These are phyloP conservation scores for Aspergillus vadensis DNA, from an alignment of 2,329 filamentous ascomycete genomes.

Conservation along the genomic window DNA sequence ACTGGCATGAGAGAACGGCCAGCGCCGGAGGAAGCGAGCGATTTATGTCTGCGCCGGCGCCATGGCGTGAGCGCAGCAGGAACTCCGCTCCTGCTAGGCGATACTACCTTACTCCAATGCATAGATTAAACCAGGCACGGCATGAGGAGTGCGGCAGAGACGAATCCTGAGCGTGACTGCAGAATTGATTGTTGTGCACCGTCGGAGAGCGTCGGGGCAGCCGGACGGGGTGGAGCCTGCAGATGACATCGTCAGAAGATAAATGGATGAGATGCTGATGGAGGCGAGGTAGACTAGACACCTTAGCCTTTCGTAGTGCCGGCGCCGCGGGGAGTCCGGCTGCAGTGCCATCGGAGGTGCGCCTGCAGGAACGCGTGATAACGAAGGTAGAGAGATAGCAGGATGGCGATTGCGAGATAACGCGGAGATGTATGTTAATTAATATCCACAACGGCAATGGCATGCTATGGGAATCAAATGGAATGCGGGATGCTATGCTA, in stretches of 20 bases:
- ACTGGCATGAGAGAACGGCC: not conserved
- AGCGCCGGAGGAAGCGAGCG: not conserved
- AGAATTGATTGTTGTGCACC: not conserved
- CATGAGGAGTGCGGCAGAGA: not conserved
- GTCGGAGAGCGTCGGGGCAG: slow-evolving; percentile 1
- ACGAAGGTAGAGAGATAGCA: not conserved
- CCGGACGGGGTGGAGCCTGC: not conserved
- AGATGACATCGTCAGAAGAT: slow-evolving; percentile 1
- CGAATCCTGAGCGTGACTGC: not conserved
- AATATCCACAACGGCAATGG: too few species aligned
- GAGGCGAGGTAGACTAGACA: not conserved
- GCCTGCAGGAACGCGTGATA: not conserved
- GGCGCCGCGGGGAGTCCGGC: not conserved
- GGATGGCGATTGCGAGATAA: not conserved
- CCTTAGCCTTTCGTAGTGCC: not conserved
- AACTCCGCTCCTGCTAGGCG: not conserved
- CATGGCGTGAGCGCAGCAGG: not conserved
- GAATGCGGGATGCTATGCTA: not conserved
- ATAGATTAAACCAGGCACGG: not conserved
- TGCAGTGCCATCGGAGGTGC: not conserved
- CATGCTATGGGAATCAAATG: too few species aligned
- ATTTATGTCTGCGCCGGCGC: not conserved
- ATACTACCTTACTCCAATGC: not conserved
- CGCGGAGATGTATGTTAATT: too few species aligned
- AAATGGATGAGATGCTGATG: not conserved